Evolutionary conservation across 2,329 filamentous ascomycete genomes (phyloP), one percentile per base, ranked within the genome.

Genomic region (Epichloe amarillans): DNA sequence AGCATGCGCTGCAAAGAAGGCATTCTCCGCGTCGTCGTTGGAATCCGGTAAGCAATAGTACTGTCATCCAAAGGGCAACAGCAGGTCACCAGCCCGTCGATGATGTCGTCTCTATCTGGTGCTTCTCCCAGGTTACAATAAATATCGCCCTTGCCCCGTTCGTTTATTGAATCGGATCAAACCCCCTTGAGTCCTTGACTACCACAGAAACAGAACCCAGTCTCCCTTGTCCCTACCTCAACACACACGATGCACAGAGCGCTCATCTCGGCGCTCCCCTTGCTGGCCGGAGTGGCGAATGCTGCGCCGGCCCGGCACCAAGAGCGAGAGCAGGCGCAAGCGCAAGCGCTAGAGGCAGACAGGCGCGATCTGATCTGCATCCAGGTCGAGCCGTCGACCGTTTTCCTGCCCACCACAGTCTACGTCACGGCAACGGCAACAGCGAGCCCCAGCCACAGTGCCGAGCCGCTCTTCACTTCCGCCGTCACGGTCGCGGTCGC

Each of bases 211-310:
- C 33, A 5, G 26, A 23, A 37, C n/a, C 14, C 19, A 23, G 26
- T 30, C 17, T 8, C 41, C 23, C 23, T 26, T 26, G 2, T 26
- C 23, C 44, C 19, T 46, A 5, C 30, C 38, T 8, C 36, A 33
- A 26, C 15, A 39, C 7, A 46, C 7, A 46, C 26, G 36, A 62
- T 65, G 60, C 55, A 59, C 44, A 56, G 55, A 23, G 44, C 50
- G 41, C 48, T 65, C 33, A 35, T 62, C 33, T 44, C 55, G 3
- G 49, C 53, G 17, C 55, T 58, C 42, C 58, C 12, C 12, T 53
- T 65, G 12, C 54, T 65, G 59, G 60, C 58, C 33, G 55, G 57
- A 44, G 46, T 53, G 46, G 58, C 51, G 6, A 30, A 58, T 35
- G 61, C 57, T 38, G 55, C 51, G 26, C 57, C 58, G 5, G 43